These are phyloP conservation scores for Acacia concinna DNA, from an alignment of 331 rosid species.

Conservation along the genomic window DNA sequence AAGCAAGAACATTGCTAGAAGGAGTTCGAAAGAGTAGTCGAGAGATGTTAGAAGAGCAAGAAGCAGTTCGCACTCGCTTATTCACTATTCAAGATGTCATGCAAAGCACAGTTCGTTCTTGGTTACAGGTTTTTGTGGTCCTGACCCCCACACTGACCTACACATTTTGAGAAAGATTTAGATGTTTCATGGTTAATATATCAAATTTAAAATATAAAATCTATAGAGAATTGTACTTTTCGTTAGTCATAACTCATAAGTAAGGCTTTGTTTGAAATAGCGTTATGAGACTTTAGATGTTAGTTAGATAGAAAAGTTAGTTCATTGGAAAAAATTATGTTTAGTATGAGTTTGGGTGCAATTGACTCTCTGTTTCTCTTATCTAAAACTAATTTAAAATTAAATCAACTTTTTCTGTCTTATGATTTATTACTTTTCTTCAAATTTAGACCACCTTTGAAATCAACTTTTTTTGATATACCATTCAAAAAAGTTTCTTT, in stretches of 20 bases:
- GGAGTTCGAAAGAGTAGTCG: slow-evolving; percentile 65
- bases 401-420: no score
- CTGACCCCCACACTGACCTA: background rate
- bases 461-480: no score
- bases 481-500: no score
- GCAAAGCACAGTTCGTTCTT: slow-evolving; percentile 94
- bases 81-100: slow-evolving; percentile 93
- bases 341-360: no score
- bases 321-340: no score
- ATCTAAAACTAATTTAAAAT: no score
- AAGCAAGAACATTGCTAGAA: slow-evolving; percentile 54
- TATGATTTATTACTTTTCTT: no score
- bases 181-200: background rate
- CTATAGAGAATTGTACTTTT: background rate
- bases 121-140: slow-evolving; percentile 78
- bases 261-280: no score
- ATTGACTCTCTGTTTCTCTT: no score
- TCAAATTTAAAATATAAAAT: background rate
- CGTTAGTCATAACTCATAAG: background rate
- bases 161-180: background rate
- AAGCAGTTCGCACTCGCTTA: slow-evolving; percentile 91
- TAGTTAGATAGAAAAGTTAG: no score
- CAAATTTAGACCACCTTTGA: no score
- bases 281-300: no score
- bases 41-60: slow-evolving; percentile 93